Evolutionary conservation across 139 green algal species (phyloP), one percentile per base, ranked within the genome.

Genomic region (Spirogloea muscicola): DNA sequence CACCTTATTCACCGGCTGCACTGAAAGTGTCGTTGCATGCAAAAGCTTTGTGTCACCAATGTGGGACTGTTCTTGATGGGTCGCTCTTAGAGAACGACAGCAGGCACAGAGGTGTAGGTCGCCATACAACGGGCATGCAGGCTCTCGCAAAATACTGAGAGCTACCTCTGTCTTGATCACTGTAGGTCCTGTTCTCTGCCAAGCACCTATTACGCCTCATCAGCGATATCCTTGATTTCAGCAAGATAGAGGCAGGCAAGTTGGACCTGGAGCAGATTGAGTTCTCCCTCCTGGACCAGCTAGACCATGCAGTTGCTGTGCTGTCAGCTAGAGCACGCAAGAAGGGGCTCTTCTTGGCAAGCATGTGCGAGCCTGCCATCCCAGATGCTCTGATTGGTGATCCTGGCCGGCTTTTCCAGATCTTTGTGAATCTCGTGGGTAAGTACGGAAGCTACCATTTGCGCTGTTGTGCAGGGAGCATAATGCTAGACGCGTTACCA

Each of bases 151-250:
- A n/a, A n/a, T n/a, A n/a, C n/a, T n/a, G n/a, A n/a, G n/a, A n/a
- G n/a, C n/a, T n/a, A n/a, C n/a, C n/a, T n/a, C n/a, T n/a, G n/a
- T n/a, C n/a, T n/a, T n/a, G n/a, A n/a, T n/a, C n/a, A n/a, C 13
- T 51, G 38, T 46, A 74, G 65, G 65, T 46, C 18, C 25, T 74
- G 34, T 76, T 72, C 31, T 76, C 68, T 36, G 68, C 68, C 48
- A 69, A 76, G 68, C 68, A 76, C 42, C 68, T 76, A 3, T 7
- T 76, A 36, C 49, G 51, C 57, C 33, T 76, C 27, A 76, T 76
- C 59, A 70, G n/a, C 46, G 68, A 76, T n/a, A 76, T 76, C 25
- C 25, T 76, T 33, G 68, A 76, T 16, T 76, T 76, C 51, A 70
- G 51, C 49, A 76, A 76, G 29, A 76, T 76, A 31, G 68, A 76